Percentiles rank a stretch among this genome's conserved stretches.
These are phyloP conservation scores for Choiromyces venosus DNA, from an alignment of 495 filamentous ascomycete genomes.

Conservation along the genomic window DNA sequence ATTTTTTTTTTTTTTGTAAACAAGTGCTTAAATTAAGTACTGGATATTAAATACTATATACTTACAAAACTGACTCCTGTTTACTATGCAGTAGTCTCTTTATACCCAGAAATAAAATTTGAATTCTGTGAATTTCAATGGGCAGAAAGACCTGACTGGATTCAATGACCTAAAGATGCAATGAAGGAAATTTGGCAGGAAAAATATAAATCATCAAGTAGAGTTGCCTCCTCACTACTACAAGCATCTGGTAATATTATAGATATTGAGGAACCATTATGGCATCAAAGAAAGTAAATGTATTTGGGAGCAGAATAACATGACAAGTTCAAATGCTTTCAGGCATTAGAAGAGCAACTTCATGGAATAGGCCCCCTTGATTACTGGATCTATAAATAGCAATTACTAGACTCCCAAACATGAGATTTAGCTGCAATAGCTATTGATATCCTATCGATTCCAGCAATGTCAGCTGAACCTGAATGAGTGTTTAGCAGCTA, in stretches of 20 bases:
- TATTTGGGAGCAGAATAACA: not conserved
- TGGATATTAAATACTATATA: not conserved
- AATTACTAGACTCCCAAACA: not conserved
- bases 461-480: conserved; percentile 19
- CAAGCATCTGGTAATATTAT: not conserved
- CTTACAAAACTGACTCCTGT: not conserved
- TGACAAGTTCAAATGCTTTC: not conserved
- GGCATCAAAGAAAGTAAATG: not conserved
- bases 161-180: not conserved
- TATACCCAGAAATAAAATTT: conserved; percentile 4
- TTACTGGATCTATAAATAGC: not conserved
- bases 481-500: conserved; percentile 19
- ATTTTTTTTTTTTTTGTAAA: not conserved
- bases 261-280: not conserved
- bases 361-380: not conserved
- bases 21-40: not conserved
- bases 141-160: not conserved
- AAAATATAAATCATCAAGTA: not conserved
- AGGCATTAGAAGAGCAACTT: not conserved
- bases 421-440: conserved; percentile 1
- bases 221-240: not conserved
- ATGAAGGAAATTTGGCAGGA: not conserved
- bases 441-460: conserved; percentile 33
- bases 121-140: not conserved
- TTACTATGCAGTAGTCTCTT: not conserved